Percentiles rank a stretch among this genome's conserved stretches.
These are phyloP conservation scores for Artemisia annua DNA, from an alignment of 129 eudicot species.

Conservation along the genomic window DNA sequence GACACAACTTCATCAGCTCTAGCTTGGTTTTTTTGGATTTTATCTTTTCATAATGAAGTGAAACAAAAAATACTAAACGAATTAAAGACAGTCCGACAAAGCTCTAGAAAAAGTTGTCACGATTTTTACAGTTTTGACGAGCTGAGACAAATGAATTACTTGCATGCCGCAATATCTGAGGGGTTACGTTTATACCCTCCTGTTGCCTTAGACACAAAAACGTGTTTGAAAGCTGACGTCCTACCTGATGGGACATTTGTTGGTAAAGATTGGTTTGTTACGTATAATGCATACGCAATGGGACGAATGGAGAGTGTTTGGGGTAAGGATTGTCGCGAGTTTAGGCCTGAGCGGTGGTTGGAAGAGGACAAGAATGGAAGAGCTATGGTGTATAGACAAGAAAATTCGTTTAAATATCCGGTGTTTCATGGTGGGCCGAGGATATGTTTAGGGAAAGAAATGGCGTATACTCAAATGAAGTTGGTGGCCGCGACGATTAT, in stretches of 20 bases:
- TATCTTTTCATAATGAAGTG: conserved; percentile 45
- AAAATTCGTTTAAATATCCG: conserved; percentile 57
- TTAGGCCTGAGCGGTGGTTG: conserved; percentile 82
- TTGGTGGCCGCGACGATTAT: conserved; percentile 61
- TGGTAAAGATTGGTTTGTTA: conserved; percentile 56
- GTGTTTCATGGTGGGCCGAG: conserved; percentile 80
- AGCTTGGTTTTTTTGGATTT: conserved; percentile 84
- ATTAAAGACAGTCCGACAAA: conserved; percentile 21
- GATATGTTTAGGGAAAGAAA: conserved; percentile 75
- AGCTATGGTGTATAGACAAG: conserved; percentile 41
- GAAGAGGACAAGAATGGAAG: conserved; percentile 26
- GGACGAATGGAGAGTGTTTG: conserved; percentile 77
- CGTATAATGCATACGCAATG: conserved; percentile 71
- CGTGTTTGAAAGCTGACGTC: conserved; percentile 45
- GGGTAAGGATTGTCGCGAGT: conserved; percentile 73
- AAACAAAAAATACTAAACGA: conserved; percentile 52
- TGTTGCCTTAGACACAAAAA: conserved; percentile 70
- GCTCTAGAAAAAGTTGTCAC: conserved; percentile 14
- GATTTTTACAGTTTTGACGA: conserved; percentile 53
- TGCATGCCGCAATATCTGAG: conserved; percentile 74
- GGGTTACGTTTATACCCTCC: conserved; percentile 74
- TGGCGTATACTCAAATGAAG: conserved; percentile 94
- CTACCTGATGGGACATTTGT: conserved; percentile 77
- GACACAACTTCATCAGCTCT: conserved; percentile 87
- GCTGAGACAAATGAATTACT: conserved; percentile 64